Evolutionary conservation across 441 rosid genomes (phyloP).

Genomic region (Gossypium aridum): DNA sequence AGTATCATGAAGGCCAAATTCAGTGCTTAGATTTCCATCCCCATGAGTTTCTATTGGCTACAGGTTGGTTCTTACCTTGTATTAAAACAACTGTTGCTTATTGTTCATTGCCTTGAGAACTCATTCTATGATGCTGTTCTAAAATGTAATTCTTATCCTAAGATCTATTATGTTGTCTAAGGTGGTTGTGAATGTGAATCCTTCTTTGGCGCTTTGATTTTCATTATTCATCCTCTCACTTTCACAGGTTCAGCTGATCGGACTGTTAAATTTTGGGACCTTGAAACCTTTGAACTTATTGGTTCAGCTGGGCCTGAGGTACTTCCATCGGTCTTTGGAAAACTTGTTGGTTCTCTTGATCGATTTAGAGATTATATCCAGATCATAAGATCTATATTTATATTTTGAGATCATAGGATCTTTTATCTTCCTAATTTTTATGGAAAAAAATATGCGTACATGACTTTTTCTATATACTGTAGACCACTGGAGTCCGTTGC

Average conservation of each 20-base stretch:
- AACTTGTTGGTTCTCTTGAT: background rate
- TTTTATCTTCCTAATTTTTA: conserved; percentile 1
- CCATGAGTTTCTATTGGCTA: conserved; percentile 86
- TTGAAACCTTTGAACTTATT: conserved; percentile 94
- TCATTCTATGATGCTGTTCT: background rate
- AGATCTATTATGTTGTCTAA: background rate
- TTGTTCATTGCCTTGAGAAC: background rate
- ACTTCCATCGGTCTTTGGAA: conserved; percentile 17
- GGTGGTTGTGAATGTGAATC: background rate
- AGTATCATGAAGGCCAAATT: conserved; percentile 87
- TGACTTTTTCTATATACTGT: conserved; percentile 12
- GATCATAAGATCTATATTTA: background rate
- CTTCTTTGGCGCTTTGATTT: background rate
- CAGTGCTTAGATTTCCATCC: conserved; percentile 99
- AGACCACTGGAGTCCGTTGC: conserved; percentile 95
- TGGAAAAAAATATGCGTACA: conserved; percentile 2
- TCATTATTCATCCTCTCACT: conserved; percentile 1
- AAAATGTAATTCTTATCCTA: background rate
- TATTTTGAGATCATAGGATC: background rate
- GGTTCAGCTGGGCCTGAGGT: conserved; percentile 98
- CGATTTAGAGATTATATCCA: background rate
- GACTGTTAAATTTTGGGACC: conserved; percentile 99
- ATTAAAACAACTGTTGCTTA: conserved; percentile 6
- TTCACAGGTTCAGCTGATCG: conserved; percentile 91
- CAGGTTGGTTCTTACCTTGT: conserved; percentile 55